Conservation (phyloP, 352 stramenopile species). For the Phytopythium aichiense region DNA sequence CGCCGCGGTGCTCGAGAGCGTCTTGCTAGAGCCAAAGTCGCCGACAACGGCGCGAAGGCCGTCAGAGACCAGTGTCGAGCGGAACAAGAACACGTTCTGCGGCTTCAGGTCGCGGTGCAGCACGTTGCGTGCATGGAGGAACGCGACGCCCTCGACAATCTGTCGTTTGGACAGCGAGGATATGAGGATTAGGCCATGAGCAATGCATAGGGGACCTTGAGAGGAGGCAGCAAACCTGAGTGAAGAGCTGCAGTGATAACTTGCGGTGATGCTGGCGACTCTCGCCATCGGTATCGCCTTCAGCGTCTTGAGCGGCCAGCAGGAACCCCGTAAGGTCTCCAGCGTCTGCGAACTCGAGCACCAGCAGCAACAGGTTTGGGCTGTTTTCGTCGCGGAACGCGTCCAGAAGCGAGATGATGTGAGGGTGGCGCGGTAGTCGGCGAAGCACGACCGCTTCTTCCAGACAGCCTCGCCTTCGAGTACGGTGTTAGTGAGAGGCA, state of each 20-base stretch:
- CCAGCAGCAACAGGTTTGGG: slow-evolving; percentile 31
- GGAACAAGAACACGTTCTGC: slow-evolving; percentile 83
- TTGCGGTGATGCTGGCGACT: slow-evolving; percentile 7
- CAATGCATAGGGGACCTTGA: too few species aligned
- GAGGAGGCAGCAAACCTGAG: slow-evolving; percentile 15
- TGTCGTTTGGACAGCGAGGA: slow-evolving; percentile 4
- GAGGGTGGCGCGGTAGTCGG: slow-evolving; percentile 38
- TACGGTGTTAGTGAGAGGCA: not conserved
- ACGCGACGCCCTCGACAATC: slow-evolving; percentile 86
- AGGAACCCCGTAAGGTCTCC: slow-evolving; percentile 57
- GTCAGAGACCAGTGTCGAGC: slow-evolving; percentile 6
- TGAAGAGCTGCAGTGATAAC: slow-evolving; percentile 27
- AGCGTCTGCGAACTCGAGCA: slow-evolving; percentile 66
- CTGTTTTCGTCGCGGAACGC: slow-evolving; percentile 35
- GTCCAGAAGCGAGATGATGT: slow-evolving; percentile 58
- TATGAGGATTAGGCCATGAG: not conserved
- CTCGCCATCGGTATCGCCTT: not conserved
- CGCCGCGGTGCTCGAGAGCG: slow-evolving; percentile 20
- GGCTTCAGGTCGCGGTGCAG: slow-evolving; percentile 87
- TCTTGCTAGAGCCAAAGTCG: slow-evolving; percentile 68
- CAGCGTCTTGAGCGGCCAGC: slow-evolving; percentile 1
- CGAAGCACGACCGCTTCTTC: slow-evolving; percentile 41
- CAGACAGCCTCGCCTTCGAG: slow-evolving; percentile 19
- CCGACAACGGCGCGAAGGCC: slow-evolving; percentile 76
- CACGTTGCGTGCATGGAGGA: slow-evolving; percentile 49